A percentile compares a stretch with the other conserved stretches of the same genome.
These are phyloP conservation scores for Ochromonas danica DNA, from an alignment of 108 stramenopile species.

Conservation along the genomic window DNA sequence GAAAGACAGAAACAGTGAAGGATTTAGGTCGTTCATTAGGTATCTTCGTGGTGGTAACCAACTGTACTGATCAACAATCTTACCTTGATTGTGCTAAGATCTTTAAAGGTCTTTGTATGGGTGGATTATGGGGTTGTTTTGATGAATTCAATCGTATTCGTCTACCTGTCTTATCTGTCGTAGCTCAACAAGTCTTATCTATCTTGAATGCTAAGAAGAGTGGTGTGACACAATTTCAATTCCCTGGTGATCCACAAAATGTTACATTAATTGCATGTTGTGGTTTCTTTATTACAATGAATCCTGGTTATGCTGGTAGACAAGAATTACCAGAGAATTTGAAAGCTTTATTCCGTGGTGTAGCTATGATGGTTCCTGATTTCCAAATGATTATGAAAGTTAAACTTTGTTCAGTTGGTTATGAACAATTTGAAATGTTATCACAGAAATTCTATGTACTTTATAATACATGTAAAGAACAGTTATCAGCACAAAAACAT, in stretches of 20 bases:
- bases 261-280: slow-evolving; percentile 72
- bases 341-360: slow-evolving; percentile 84
- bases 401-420: slow-evolving; percentile 84
- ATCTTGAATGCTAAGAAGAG: slow-evolving; percentile 86
- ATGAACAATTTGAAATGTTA: slow-evolving; percentile 71
- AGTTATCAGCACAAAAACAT: slow-evolving; percentile 80
- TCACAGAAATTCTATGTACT: slow-evolving; percentile 78
- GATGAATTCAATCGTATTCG: slow-evolving; percentile 91
- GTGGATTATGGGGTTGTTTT: slow-evolving; percentile 87
- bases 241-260: slow-evolving; percentile 85
- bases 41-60: slow-evolving; percentile 83
- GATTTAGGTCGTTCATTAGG: slow-evolving; percentile 82
- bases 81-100: slow-evolving; percentile 88
- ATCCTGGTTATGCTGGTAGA: slow-evolving; percentile 86
- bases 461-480: slow-evolving; percentile 81
- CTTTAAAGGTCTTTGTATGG: slow-evolving; percentile 85
- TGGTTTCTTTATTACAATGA: slow-evolving; percentile 90
- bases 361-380: slow-evolving; percentile 89
- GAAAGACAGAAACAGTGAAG: slow-evolving; percentile 70
- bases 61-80: slow-evolving; percentile 84
- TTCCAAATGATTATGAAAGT: slow-evolving; percentile 90
- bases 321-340: slow-evolving; percentile 88
- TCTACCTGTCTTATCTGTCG: slow-evolving; percentile 81
- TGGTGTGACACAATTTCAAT: slow-evolving; percentile 69
- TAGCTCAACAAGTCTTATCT: slow-evolving; percentile 78